Percentiles rank a stretch among this genome's conserved stretches.
Conservation (phyloP, 2,329 filamentous ascomycete species). For the Sphaerulina populicola region DNA sequence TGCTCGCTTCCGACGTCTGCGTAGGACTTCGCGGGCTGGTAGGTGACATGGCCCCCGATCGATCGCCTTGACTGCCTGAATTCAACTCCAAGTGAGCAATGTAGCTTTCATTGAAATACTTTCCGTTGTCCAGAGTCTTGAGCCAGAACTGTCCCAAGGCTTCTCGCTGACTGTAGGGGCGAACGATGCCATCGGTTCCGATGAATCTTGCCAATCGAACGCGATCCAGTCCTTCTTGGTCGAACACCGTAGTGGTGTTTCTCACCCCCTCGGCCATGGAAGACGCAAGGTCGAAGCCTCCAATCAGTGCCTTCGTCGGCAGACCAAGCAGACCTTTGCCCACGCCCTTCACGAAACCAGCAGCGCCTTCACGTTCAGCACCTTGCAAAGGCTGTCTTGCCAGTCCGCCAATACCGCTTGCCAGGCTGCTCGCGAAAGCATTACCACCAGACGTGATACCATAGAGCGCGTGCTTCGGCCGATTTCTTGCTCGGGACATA, state of each 20-base stretch:
- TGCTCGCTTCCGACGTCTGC: conserved; percentile 35
- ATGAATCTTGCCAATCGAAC: conserved; percentile 91
- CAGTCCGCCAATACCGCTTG: conserved; percentile 85
- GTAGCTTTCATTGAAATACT: conserved; percentile 96
- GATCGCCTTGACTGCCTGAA: conserved; percentile 58
- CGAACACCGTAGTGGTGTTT: conserved; percentile 97
- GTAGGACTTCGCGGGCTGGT: conserved; percentile 6
- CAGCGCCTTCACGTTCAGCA: conserved; percentile 85
- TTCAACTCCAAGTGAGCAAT: conserved; percentile 85
- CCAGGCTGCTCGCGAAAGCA: conserved; percentile 84
- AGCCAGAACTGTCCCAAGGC: conserved; percentile 97
- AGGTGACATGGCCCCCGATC: conserved; percentile 14
- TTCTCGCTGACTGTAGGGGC: conserved; percentile 89
- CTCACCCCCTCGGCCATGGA: conserved; percentile 96
- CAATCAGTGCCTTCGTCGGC: conserved; percentile 95
- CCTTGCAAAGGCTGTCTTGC: conserved; percentile 91
- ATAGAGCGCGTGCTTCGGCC: conserved; percentile 94
- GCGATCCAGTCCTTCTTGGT: conserved; percentile 85
- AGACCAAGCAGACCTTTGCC: conserved; percentile 89
- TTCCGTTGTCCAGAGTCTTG: conserved; percentile 94
- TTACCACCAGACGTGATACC: conserved; percentile 93
- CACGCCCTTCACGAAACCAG: conserved; percentile 95
- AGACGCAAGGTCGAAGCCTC: conserved; percentile 91
- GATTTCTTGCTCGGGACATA: conserved; percentile 84
- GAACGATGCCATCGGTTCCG: conserved; percentile 82